Evolutionary conservation across 129 eudicot species (phyloP).

Genomic region (Centrapalus pauciflorus): DNA sequence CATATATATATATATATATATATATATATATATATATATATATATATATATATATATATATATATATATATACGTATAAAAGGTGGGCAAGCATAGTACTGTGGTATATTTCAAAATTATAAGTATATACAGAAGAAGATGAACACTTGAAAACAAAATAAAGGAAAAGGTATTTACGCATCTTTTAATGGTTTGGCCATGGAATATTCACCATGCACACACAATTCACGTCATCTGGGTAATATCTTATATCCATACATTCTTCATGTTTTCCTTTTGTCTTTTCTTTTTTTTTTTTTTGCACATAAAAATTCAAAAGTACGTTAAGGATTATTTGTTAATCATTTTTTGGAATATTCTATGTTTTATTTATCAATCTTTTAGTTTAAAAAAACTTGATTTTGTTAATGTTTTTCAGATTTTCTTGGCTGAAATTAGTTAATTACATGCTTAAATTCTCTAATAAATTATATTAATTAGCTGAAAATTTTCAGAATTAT

Average conservation of each 20-base stretch:
- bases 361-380: background rate
- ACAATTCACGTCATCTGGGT: constrained; percentile 36
- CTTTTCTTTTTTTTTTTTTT: background rate
- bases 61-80: too few species aligned
- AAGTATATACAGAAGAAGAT: constrained; percentile 24
- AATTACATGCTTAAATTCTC: background rate
- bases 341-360: background rate
- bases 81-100: constrained; percentile 19
- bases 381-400: too few species aligned
- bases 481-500: too few species aligned
- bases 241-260: constrained; percentile 27
- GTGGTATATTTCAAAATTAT: constrained; percentile 36
- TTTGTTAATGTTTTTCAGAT: background rate
- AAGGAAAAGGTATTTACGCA: constrained; percentile 28
- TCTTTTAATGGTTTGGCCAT: constrained; percentile 29
- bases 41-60: too few species aligned
- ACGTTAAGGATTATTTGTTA: background rate
- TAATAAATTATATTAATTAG: background rate
- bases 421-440: too few species aligned
- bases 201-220: constrained; percentile 35
- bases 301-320: too few species aligned
- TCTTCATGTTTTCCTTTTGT: constrained; percentile 29
- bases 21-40: too few species aligned
- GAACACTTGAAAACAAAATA: constrained; percentile 35
- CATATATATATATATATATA: too few species aligned